A percentile compares a stretch with the other conserved stretches of the same genome.
Conservation (phyloP, 108 stramenopile species). For the Cyclotella distinguenda region DNA sequence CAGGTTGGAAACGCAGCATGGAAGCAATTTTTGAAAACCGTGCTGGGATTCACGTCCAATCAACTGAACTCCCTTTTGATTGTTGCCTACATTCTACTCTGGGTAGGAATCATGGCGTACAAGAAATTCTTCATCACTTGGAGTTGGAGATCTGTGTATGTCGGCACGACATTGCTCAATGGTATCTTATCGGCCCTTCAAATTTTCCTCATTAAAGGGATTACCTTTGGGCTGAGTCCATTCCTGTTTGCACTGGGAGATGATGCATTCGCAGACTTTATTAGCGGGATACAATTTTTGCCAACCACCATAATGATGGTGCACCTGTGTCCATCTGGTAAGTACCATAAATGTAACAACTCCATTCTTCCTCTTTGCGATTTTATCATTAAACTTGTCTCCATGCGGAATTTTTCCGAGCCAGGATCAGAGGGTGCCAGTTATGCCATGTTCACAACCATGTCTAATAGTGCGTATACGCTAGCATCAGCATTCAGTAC, state of each 20-base stretch:
- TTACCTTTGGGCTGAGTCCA: slow-evolving; percentile 74
- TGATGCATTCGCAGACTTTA: slow-evolving; percentile 84
- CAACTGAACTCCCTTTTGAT: slow-evolving; percentile 77
- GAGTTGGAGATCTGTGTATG: slow-evolving; percentile 79
- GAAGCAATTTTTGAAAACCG: slow-evolving; percentile 75
- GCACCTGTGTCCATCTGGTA: slow-evolving; percentile 27
- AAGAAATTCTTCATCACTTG: slow-evolving; percentile 82
- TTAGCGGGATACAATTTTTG: slow-evolving; percentile 73
- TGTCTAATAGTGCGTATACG: slow-evolving; percentile 65
- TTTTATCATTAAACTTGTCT: too few species aligned
- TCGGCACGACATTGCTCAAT: slow-evolving; percentile 72
- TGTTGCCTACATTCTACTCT: slow-evolving; percentile 68
- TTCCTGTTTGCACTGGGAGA: slow-evolving; percentile 86
- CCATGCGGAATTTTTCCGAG: too few species aligned
- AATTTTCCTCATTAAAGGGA: slow-evolving; percentile 71
- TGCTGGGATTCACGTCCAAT: slow-evolving; percentile 63
- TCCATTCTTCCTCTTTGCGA: too few species aligned
- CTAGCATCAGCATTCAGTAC: slow-evolving; percentile 63
- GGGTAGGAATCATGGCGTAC: slow-evolving; percentile 77
- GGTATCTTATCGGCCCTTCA: slow-evolving; percentile 73
- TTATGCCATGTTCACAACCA: slow-evolving; percentile 88
- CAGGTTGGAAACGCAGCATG: slow-evolving; percentile 86
- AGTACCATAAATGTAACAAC: too few species aligned
- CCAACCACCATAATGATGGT: slow-evolving; percentile 86
- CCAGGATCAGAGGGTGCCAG: slow-evolving; percentile 72